Conservation (phyloP, 2,329 filamentous ascomycete species). For the Fusarium burgessii region DNA sequence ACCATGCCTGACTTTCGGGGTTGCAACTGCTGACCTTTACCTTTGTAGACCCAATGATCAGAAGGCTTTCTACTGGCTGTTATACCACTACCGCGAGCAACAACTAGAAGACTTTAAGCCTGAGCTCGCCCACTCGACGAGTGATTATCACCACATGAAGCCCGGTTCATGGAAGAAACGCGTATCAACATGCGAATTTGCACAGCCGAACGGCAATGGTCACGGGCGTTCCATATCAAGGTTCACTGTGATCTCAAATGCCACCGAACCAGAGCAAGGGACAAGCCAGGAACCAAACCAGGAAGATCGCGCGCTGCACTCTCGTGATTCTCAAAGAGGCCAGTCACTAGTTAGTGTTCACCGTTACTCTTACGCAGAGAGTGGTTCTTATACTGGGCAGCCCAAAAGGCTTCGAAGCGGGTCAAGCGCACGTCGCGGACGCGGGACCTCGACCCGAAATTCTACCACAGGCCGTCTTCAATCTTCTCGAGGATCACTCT, state of each 20-base stretch:
- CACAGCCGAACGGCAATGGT: conserved; percentile 58
- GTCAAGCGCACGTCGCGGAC: conserved; percentile 50
- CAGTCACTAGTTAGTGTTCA: conserved; percentile 78
- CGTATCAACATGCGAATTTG: conserved; percentile 72
- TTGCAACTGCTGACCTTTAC: conserved; percentile 44
- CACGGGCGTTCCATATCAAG: conserved; percentile 67
- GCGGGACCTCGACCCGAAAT: conserved; percentile 47
- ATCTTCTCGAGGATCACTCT: conserved; percentile 58
- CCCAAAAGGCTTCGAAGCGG: conserved; percentile 52
- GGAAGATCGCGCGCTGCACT: conserved; percentile 67
- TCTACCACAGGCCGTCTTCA: conserved; percentile 49
- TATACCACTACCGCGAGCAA: conserved; percentile 84
- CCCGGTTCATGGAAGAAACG: conserved; percentile 69
- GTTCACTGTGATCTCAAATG: conserved; percentile 75
- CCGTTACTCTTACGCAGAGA: conserved; percentile 57
- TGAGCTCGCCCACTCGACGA: conserved; percentile 84
- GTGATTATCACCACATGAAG: conserved; percentile 87
- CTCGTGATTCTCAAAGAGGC: conserved; percentile 62
- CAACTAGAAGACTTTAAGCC: conserved; percentile 89
- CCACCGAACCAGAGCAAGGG: conserved; percentile 57
- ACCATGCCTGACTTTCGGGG: background rate
- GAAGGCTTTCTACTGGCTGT: conserved; percentile 90
- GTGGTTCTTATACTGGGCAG: conserved; percentile 43
- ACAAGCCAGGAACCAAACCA: conserved; percentile 88
- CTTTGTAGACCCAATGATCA: conserved; percentile 82